Conservation (phyloP, 768 basidiomycete species). For the Amanita inopinata region DNA sequence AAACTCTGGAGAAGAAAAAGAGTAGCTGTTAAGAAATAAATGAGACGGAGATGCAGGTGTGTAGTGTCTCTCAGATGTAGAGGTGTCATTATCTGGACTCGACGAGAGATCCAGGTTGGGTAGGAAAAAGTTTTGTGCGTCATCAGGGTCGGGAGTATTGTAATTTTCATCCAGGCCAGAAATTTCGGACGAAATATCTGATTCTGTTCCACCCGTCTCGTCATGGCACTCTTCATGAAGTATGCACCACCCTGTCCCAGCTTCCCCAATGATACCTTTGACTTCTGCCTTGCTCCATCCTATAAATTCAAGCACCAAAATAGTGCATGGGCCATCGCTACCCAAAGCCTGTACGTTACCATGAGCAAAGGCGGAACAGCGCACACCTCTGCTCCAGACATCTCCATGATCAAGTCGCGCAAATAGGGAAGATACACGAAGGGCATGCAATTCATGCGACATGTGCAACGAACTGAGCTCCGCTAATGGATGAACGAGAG, state of each 20-base stretch:
- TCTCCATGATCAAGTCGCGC: constrained; percentile 56
- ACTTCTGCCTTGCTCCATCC: constrained; percentile 69
- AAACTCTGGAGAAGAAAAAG: no score
- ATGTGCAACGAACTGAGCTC: constrained; percentile 32
- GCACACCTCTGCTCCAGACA: constrained; percentile 56
- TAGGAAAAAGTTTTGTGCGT: no score
- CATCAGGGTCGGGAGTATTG: no score
- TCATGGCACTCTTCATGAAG: constrained; percentile 42
- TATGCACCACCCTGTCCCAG: constrained; percentile 66
- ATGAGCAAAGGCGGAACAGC: constrained; percentile 53
- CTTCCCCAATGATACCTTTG: constrained; percentile 58
- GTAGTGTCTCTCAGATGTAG: no score
- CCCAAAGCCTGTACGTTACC: constrained; percentile 18
- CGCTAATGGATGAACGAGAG: constrained; percentile 12
- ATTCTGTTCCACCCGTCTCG: constrained; percentile 17
- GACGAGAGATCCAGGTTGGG: no score
- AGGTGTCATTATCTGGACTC: no score
- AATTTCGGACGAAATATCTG: constrained; percentile 15
- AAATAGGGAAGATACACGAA: constrained; percentile 62
- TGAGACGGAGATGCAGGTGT: no score
- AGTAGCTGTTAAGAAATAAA: no score
- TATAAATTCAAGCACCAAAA: constrained; percentile 58
- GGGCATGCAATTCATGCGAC: constrained; percentile 43
- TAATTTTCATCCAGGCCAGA: constrained; percentile 20
- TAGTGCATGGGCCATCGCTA: constrained; percentile 46